These are phyloP conservation scores for Ustilaginoidea virens DNA, from an alignment of 2,329 filamentous ascomycete species.

Conservation along the genomic window DNA sequence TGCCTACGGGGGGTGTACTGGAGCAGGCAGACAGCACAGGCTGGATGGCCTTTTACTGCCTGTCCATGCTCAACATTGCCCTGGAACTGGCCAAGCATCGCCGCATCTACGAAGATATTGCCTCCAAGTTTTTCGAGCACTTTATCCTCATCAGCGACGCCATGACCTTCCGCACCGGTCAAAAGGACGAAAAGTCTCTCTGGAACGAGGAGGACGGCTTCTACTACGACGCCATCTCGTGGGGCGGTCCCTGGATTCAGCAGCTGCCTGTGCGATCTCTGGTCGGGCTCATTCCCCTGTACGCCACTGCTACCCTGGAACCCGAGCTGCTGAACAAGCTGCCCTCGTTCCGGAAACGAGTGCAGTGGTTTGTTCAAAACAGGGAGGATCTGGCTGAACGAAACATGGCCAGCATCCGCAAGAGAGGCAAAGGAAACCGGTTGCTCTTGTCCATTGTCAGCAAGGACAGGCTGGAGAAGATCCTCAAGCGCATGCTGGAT, in stretches of 20 bases:
- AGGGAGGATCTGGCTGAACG: constrained; percentile 74
- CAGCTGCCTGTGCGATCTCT: constrained; percentile 85
- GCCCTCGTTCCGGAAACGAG: constrained; percentile 79
- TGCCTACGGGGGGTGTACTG: constrained; percentile 83
- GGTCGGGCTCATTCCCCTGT: constrained; percentile 85
- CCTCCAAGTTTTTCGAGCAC: constrained; percentile 97
- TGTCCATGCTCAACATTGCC: constrained; percentile 94
- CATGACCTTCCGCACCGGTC: constrained; percentile 69
- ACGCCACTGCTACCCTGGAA: constrained; percentile 81
- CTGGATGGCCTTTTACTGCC: constrained; percentile 97
- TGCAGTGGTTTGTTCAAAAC: constrained; percentile 91
- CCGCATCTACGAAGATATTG: constrained; percentile 89
- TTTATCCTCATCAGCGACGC: constrained; percentile 97
- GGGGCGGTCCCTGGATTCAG: constrained; percentile 84
- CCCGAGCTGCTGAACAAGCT: constrained; percentile 86
- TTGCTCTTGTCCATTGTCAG: constrained; percentile 82
- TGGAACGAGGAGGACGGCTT: constrained; percentile 97
- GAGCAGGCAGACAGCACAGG: constrained; percentile 96
- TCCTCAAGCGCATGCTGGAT: constrained; percentile 81
- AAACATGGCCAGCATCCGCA: constrained; percentile 87
- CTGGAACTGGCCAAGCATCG: constrained; percentile 91
- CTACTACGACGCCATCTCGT: constrained; percentile 97
- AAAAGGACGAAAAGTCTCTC: constrained; percentile 61
- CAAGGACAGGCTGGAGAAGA: constrained; percentile 80
- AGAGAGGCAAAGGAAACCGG: constrained; percentile 78